Evolutionary conservation across 805 yeast species (phyloP).

Genomic region (Pichia phayaonensis): DNA sequence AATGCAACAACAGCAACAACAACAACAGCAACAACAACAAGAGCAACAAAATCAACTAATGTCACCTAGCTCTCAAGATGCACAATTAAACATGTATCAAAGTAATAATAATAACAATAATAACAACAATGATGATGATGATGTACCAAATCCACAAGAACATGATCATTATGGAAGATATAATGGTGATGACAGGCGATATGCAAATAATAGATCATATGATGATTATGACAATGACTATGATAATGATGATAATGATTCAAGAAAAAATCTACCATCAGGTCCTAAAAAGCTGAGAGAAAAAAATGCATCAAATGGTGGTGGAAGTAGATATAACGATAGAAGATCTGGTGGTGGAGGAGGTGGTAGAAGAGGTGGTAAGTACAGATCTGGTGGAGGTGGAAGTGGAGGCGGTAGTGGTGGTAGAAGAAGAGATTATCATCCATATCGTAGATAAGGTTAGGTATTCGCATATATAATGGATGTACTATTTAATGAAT

Average conservation of each 20-base stretch:
- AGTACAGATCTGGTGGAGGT: constrained; percentile 8
- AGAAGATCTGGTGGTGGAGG: constrained; percentile 14
- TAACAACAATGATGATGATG: constrained; percentile 24
- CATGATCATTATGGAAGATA: constrained; percentile 7
- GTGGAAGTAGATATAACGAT: constrained; percentile 17
- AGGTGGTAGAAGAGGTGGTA: constrained; percentile 19
- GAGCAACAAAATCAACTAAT: constrained; percentile 4
- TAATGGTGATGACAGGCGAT: constrained; percentile 1
- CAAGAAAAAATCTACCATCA: constrained; percentile 21
- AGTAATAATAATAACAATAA: constrained; percentile 6
- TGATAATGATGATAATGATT: not conserved
- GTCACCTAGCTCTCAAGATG: constrained; percentile 10
- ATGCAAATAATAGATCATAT: not conserved
- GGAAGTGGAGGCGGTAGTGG: not conserved
- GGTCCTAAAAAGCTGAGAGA: constrained; percentile 28
- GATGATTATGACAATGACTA: not conserved
- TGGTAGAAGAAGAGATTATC: constrained; percentile 23
- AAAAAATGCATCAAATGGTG: constrained; percentile 7
- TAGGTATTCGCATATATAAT: not conserved
- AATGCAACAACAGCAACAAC: constrained; percentile 10
- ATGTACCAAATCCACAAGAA: constrained; percentile 31
- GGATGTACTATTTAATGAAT: not conserved
- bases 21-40: constrained; percentile 7
- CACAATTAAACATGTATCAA: constrained; percentile 9
- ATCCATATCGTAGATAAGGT: constrained; percentile 23